Base-by-base conservation (phyloP, 2,329 filamentous ascomycete genomes). In the Hypoxylon sp. region DNA sequence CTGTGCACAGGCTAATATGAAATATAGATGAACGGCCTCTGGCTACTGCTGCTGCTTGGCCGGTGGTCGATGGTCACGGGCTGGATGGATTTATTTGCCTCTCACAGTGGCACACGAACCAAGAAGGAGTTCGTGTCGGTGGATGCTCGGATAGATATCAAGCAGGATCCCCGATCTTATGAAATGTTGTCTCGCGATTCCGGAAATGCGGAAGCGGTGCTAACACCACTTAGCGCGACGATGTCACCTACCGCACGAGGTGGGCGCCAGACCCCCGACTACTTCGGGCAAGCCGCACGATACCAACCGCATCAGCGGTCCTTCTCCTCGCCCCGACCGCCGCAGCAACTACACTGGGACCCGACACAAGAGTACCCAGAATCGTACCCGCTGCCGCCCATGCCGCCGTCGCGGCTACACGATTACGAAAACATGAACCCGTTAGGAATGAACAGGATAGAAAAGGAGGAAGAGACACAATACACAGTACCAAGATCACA, bases 51-150 rank as follows among this genome's bases (percentile, higher is more conserved):
- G 45, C 83, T 97, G 51, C 83, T 97, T 21, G 88, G 89, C 26
- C 87, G 92, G 42, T 85, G 83, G 69, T 87, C 89, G n/a, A 95
- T 97, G 86, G 77, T 95, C 46, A 81, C 78, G 2, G 94, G 89
- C 56, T 99, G 94, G 94, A 61, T 77, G 30, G 86, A 95, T 17
- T 73, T 92, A 30, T 70, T 86, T 60, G 75, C 70, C 45, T 69
- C 71, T 26, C 66, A 75, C 37, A 72, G 83, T 53, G 71, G 73
- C 15, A 70, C 67, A 25, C 73, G 76, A 43, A 76, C 72, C 51
- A 83, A 88, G 67, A 83, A 84, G 63, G 93, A 97, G 70, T 97
- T 97, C 64, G 89, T 96, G 58, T 95, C 90, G 27, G 86, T 89
- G 34, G 93, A 97, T 67, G 91, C 91, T 35, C 81, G 82, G 55